Conservation (phyloP, 352 stramenopile genomes). For the Peronospora farinosa region DNA sequence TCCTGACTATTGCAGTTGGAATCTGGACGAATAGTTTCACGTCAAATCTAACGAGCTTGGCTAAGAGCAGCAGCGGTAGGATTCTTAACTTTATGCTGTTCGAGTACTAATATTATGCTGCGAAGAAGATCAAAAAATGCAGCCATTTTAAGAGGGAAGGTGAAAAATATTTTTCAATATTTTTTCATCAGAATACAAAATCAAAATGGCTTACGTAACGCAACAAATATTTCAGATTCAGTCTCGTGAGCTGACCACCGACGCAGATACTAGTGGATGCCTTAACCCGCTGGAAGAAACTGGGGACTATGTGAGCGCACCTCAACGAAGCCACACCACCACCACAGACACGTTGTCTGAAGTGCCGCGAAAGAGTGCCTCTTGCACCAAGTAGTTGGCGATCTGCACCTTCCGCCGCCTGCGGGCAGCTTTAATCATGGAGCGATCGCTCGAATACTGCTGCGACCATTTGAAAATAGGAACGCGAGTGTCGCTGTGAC, state of each 20-base stretch:
- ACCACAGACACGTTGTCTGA: conserved; percentile 90
- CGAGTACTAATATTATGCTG: neutral
- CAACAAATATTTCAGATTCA: conserved; percentile 15
- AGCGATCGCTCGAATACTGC: conserved; percentile 84
- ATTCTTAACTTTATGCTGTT: no score
- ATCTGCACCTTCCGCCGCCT: conserved; percentile 87
- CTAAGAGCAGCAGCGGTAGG: no score
- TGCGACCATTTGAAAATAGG: conserved; percentile 88
- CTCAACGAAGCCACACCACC: conserved; percentile 83
- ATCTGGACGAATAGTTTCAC: no score
- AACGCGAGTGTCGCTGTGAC: conserved; percentile 76
- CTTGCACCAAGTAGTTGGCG: conserved; percentile 88
- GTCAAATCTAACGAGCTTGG: no score
- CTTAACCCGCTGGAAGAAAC: neutral
- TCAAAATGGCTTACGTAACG: conserved; percentile 18
- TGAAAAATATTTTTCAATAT: no score
- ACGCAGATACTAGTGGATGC: neutral
- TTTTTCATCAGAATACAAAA: conserved; percentile 13
- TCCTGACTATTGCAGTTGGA: no score
- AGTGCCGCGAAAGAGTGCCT: conserved; percentile 85
- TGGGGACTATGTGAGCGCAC: neutral
- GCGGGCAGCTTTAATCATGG: conserved; percentile 86
- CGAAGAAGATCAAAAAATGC: neutral
- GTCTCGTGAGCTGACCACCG: conserved; percentile 1
- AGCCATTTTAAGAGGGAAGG: neutral